These are phyloP conservation scores for Bullera alba DNA, from an alignment of 768 basidiomycete genomes.

Conservation along the genomic window DNA sequence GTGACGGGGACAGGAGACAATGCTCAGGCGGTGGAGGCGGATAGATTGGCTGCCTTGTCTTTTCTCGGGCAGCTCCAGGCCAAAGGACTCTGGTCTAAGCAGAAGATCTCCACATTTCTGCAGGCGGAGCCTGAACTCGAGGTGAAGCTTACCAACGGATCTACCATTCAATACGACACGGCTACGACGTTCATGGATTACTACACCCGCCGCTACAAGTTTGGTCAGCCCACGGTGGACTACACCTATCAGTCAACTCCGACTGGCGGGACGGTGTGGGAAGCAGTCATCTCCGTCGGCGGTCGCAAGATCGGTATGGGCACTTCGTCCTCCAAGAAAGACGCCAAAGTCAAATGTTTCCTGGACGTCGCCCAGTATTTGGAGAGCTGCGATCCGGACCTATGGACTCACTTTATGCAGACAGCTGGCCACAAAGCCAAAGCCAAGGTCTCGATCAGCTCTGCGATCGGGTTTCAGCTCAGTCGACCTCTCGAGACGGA, in stretches of 20 bases:
- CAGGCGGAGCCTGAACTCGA: conserved; percentile 21
- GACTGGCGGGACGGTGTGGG: conserved; percentile 15
- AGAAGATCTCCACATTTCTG: no score
- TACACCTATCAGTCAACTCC: conserved; percentile 48
- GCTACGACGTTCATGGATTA: conserved; percentile 91
- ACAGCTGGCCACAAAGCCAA: conserved; percentile 56
- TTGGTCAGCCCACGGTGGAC: conserved; percentile 64
- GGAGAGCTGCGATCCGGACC: conserved; percentile 67
- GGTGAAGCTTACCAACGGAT: conserved; percentile 57
- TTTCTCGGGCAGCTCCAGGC: no score
- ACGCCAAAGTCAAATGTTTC: conserved; percentile 64
- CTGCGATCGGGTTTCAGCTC: conserved; percentile 61
- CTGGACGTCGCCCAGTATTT: conserved; percentile 83
- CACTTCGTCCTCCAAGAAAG: conserved; percentile 61
- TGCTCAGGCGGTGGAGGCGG: no score
- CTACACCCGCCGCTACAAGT: conserved; percentile 74
- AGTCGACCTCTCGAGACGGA: conserved; percentile 60
- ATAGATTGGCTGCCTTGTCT: no score
- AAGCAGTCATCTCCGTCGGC: conserved; percentile 50
- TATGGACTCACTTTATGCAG: conserved; percentile 66
- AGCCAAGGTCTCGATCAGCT: conserved; percentile 59
- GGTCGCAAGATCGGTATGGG: conserved; percentile 79
- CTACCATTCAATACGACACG: conserved; percentile 59
- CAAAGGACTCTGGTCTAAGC: no score
- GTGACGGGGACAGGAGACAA: no score